Conservation (phyloP, 805 yeast species). For the Helenozyma rhizophorensis region DNA sequence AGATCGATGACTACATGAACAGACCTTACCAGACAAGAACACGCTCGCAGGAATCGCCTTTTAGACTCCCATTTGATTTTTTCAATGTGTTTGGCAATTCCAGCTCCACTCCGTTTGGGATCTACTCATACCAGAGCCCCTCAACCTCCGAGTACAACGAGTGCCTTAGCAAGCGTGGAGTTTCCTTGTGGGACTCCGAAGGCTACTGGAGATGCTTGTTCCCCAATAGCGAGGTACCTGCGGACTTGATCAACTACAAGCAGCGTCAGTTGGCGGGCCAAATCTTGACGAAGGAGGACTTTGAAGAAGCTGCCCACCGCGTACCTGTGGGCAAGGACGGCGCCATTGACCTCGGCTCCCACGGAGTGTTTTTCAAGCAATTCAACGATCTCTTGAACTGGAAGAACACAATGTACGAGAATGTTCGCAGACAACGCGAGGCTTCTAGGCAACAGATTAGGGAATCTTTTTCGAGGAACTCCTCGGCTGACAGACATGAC, state of each 20-base stretch:
- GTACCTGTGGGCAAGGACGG: constrained; percentile 6
- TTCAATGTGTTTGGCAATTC: constrained; percentile 8
- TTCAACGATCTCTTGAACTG: constrained; percentile 65
- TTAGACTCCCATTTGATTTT: constrained; percentile 7
- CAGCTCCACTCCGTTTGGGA: constrained; percentile 37
- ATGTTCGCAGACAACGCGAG: constrained; percentile 35
- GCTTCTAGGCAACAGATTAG: constrained; percentile 1
- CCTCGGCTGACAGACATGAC: background rate
- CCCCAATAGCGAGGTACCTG: constrained; percentile 47
- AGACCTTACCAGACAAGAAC: constrained; percentile 19
- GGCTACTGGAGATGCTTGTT: constrained; percentile 93
- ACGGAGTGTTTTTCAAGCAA: constrained; percentile 61
- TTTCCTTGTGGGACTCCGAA: constrained; percentile 73
- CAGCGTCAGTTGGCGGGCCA: constrained; percentile 20
- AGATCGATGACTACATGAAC: constrained; percentile 17
- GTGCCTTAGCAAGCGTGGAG: constrained; percentile 64
- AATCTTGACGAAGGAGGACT: constrained; percentile 56
- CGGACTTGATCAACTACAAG: constrained; percentile 27
- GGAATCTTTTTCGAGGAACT: background rate
- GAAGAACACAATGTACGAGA: constrained; percentile 51
- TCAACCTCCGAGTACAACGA: constrained; percentile 52
- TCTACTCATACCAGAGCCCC: constrained; percentile 56
- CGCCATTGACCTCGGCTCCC: constrained; percentile 37
- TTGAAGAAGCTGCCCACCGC: constrained; percentile 25
- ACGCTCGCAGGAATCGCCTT: constrained; percentile 1